phyloP scores from a whole-genome alignment of 345 rosid species.

The Gynandropsis gynandra region DNA sequence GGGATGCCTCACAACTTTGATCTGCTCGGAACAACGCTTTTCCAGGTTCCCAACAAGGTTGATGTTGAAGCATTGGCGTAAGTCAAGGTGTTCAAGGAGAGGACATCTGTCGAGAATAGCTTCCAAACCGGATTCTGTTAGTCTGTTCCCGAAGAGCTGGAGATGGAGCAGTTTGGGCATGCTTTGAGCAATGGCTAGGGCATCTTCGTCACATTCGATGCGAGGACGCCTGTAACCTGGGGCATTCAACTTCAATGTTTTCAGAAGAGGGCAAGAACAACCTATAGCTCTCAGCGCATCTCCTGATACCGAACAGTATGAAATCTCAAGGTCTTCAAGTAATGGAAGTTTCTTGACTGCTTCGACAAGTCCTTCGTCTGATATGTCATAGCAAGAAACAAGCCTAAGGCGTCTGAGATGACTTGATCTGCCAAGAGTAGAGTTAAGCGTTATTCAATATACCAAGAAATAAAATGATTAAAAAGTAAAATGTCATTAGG shows the following conservation, averaged over 20 bases:
- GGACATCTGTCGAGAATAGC: slow-evolving; percentile 51
- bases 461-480: neutral
- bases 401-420: slow-evolving; percentile 41
- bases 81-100: slow-evolving; percentile 48
- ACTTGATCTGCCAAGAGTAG: slow-evolving; percentile 32
- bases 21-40: slow-evolving; percentile 29
- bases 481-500: neutral
- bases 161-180: slow-evolving; percentile 43
- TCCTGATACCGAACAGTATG: slow-evolving; percentile 19
- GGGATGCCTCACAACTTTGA: slow-evolving; percentile 38
- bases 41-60: slow-evolving; percentile 29
- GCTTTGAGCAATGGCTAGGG: slow-evolving; percentile 43
- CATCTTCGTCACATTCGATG: slow-evolving; percentile 34
- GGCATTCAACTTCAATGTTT: slow-evolving; percentile 23
- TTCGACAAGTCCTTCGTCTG: slow-evolving; percentile 36
- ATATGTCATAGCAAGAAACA: slow-evolving; percentile 23
- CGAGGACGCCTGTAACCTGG: slow-evolving; percentile 12
- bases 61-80: slow-evolving; percentile 49
- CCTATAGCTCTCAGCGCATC: slow-evolving; percentile 18
- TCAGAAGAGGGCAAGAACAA: slow-evolving; percentile 20
- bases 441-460: neutral
- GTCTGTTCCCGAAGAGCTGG: slow-evolving; percentile 41
- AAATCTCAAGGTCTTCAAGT: slow-evolving; percentile 56
- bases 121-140: slow-evolving; percentile 47
- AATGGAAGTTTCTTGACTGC: slow-evolving; percentile 38